phyloP scores from a whole-genome alignment of 257 asterid genomes.

The Scutellaria barbata region DNA sequence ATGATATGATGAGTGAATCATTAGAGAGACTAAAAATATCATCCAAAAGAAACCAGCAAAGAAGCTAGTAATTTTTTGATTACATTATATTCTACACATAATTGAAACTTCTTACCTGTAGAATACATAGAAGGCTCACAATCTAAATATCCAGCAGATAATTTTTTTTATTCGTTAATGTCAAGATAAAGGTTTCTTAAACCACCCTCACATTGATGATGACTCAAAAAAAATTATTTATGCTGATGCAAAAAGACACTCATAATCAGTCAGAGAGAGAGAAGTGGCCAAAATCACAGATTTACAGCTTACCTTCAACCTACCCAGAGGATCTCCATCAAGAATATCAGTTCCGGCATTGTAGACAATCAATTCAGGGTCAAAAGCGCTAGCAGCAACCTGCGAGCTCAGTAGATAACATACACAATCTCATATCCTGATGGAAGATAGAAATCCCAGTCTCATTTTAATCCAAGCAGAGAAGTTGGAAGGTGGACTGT shows the following conservation, averaged over 20 bases:
- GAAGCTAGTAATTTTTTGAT: background rate
- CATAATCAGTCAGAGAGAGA: background rate
- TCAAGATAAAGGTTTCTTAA: background rate
- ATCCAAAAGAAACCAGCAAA: constrained; percentile 2
- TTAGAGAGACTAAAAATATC: background rate
- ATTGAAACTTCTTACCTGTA: background rate
- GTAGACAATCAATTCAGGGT: constrained; percentile 81
- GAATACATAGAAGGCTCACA: constrained; percentile 1
- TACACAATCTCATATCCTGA: constrained; percentile 19
- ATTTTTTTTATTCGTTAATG: background rate
- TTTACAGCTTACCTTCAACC: constrained; percentile 66
- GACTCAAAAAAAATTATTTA: background rate
- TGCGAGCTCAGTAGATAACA: constrained; percentile 40
- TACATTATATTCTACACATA: background rate
- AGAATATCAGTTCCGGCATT: constrained; percentile 96
- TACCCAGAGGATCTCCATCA: constrained; percentile 93
- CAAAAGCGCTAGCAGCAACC: constrained; percentile 69
- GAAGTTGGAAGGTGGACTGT: constrained; percentile 16
- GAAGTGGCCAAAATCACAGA: constrained; percentile 7
- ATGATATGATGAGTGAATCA: constrained; percentile 7
- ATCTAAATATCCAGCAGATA: background rate
- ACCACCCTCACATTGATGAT: constrained; percentile 10
- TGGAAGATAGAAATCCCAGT: constrained; percentile 13
- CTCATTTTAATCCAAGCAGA: constrained; percentile 16
- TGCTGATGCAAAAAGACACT: background rate